Base-by-base conservation (phyloP, 345 rosid genomes). In the Arabidopsis thaliana region DNA sequence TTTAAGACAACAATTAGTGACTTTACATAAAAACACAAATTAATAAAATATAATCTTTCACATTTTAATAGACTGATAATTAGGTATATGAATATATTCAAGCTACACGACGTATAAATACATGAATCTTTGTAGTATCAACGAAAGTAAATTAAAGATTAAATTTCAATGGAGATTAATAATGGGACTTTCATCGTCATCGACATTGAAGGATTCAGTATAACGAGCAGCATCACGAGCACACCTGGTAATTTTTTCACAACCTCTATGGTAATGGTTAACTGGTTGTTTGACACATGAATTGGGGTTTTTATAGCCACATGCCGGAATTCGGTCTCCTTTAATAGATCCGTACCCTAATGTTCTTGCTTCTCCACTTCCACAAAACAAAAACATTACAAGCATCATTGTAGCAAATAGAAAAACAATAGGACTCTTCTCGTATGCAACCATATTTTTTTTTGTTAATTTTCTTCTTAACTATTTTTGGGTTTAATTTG, bases 161-260 rank as follows among this genome's bases (percentile, higher is more conserved):
- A 71, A 0, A 60, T 45, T 34, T 83, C 50, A 23, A 72, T 42
- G 6, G 80, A 65, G 13, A 67, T 59, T 7, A 59, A 72, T 0
- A 69, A 73, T 16, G 20, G 20, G 20, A 16, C 20, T 16, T 16
- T 16, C 20, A 1, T 57, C 66, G 91, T 87, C 71, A 79, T 84
- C 33, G 97, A 94, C 83, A 77, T 83, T 76, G 97, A 88, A 69
- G 98, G 97, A 2, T 0, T 28, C 32, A 28, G 32, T 2, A 28
- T 28, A 3, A 28, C 32, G 32, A 28, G 4, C 32, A 28, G 32
- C 4, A 28, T 28, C 32, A 28, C 32, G 32, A 28, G 4, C 32
- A 28, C 32, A 28, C 32, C 32, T 28, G 4, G 4, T 28, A 28
- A 28, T 3, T 28, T 28, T 28, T 28, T 28, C 32, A 67, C 61